These are phyloP conservation scores for Chalaropsis thielavioides DNA, from an alignment of 2,329 filamentous ascomycete genomes.

Conservation along the genomic window DNA sequence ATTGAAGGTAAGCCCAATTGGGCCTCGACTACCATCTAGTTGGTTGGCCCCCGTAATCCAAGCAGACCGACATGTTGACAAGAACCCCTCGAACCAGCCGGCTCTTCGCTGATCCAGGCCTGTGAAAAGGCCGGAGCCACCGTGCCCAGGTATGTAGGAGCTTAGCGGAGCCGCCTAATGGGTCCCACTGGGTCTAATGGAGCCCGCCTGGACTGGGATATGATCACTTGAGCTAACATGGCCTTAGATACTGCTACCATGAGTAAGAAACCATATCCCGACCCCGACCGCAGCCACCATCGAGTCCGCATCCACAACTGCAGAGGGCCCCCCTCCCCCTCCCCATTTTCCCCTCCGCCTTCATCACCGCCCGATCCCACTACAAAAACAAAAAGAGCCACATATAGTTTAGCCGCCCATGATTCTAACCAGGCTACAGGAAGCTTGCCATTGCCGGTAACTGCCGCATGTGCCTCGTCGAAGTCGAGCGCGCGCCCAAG, in stretches of 20 bases:
- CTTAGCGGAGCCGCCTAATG: constrained; percentile 7
- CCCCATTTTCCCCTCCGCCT: too few relatives aligned
- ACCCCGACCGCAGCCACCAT: constrained; percentile 22
- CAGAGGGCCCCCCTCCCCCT: neutral
- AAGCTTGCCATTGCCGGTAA: constrained; percentile 99
- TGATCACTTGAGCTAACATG: constrained; percentile 10
- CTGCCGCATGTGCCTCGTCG: constrained; percentile 98
- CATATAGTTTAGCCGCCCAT: neutral
- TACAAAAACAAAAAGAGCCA: neutral
- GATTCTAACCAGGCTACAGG: constrained; percentile 31
- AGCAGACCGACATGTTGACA: constrained; percentile 16
- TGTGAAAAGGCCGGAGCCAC: constrained; percentile 94
- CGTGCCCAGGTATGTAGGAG: constrained; percentile 55
- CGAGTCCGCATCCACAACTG: constrained; percentile 18
- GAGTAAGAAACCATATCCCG: constrained; percentile 46
- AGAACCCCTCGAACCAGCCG: constrained; percentile 43
- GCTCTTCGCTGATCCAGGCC: constrained; percentile 93
- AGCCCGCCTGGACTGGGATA: neutral
- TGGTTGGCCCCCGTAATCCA: neutral
- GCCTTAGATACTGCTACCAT: constrained; percentile 85
- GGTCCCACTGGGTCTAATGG: constrained; percentile 5
- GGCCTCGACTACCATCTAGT: constrained; percentile 18
- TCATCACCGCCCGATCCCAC: neutral
- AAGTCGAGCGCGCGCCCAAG: constrained; percentile 92
- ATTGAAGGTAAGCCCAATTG: constrained; percentile 61